These are phyloP conservation scores for Apophysomyces trapeziformis DNA, from an alignment of 371 early-diverging fungal species.

Conservation along the genomic window DNA sequence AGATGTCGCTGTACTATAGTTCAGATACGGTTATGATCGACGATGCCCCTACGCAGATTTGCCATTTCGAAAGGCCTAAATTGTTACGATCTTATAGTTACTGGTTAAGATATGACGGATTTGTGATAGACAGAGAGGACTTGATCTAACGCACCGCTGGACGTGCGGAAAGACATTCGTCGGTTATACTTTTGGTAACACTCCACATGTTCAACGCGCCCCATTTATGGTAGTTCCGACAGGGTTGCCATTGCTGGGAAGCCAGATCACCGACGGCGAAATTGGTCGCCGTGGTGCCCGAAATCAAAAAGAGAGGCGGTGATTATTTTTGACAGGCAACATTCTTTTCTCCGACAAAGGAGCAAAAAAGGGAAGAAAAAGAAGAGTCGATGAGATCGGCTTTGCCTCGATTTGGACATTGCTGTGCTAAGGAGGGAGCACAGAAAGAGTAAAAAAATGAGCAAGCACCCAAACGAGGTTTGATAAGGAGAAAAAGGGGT, in stretches of 20 bases:
- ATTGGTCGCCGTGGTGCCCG: not conserved
- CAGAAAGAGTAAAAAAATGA: not conserved
- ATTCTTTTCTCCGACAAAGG: constrained; percentile 1
- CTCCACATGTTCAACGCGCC: not conserved
- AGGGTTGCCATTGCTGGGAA: not conserved
- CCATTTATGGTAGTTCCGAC: constrained; percentile 4
- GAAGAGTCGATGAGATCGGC: not conserved
- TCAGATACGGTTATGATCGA: too few relatives aligned
- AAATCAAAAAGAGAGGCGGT: not conserved
- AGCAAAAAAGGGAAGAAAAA: not conserved
- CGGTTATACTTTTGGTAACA: not conserved
- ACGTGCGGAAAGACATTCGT: not conserved
- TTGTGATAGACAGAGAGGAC: too few relatives aligned
- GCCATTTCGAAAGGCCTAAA: too few relatives aligned
- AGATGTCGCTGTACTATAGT: too few relatives aligned
- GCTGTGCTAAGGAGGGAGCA: not conserved
- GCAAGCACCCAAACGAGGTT: not conserved
- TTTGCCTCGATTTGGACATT: not conserved
- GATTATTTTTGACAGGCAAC: constrained; percentile 1
- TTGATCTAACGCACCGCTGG: too few relatives aligned
- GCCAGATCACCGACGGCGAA: not conserved
- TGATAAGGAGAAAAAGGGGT: not conserved
- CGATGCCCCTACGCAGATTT: too few relatives aligned
- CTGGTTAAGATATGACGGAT: too few relatives aligned
- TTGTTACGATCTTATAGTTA: too few relatives aligned